These are phyloP conservation scores for Triticum timopheevii DNA, from an alignment of 176 grass and related monocot species.

Conservation along the genomic window DNA sequence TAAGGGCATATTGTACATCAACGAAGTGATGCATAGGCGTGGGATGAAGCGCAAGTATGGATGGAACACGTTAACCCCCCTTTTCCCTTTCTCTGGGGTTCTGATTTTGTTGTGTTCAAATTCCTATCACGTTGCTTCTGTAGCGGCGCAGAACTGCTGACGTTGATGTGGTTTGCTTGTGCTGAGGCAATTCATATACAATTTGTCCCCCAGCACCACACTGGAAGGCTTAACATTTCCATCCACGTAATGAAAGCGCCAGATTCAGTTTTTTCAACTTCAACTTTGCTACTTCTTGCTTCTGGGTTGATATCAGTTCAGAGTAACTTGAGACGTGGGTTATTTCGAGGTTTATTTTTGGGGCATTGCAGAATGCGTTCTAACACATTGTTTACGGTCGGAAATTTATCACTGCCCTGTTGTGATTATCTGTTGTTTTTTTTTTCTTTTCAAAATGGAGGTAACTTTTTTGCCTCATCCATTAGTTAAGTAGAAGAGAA, in stretches of 20 bases:
- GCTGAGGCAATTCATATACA: neutral
- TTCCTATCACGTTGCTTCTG: neutral
- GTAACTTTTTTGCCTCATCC: no score
- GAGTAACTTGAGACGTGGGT: neutral
- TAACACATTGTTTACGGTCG: neutral
- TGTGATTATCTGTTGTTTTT: no score
- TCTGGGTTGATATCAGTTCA: neutral
- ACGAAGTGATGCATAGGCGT: slow-evolving; percentile 65
- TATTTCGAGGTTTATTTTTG: neutral
- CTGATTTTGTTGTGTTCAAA: slow-evolving; percentile 1
- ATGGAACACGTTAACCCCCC: neutral
- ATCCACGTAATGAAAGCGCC: neutral
- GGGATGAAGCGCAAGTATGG: slow-evolving; percentile 66
- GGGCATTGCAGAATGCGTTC: neutral
- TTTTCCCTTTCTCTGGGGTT: neutral
- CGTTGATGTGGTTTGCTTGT: neutral
- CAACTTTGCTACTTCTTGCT: neutral
- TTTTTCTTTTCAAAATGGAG: no score
- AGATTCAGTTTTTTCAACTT: no score
- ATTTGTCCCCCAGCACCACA: neutral
- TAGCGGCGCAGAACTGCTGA: neutral
- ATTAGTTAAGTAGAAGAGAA: no score
- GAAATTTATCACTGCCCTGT: neutral
- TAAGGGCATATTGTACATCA: slow-evolving; percentile 66
- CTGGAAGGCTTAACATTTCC: neutral